Conservation (phyloP, 805 yeast genomes). For the Yarrowia alimentaria region DNA sequence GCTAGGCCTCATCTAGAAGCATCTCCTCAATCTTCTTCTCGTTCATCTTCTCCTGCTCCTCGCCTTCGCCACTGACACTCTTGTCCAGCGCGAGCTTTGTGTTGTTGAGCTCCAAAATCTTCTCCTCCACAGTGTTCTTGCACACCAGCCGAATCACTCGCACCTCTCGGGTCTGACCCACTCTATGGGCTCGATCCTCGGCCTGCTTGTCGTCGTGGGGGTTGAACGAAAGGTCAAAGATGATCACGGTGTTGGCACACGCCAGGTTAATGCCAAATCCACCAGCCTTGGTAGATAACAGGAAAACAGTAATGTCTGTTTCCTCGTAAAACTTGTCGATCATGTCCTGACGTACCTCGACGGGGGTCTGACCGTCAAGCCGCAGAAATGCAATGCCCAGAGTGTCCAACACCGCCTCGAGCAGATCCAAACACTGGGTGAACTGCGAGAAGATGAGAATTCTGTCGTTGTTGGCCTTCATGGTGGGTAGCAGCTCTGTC, state of each 20-base stretch:
- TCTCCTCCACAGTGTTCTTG: slow-evolving; percentile 80
- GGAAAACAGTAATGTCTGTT: slow-evolving; percentile 74
- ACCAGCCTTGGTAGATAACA: slow-evolving; percentile 94
- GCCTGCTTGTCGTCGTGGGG: slow-evolving; percentile 99
- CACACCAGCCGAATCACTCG: slow-evolving; percentile 72
- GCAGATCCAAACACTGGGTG: slow-evolving; percentile 85
- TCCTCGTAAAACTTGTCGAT: slow-evolving; percentile 89
- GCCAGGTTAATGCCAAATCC: slow-evolving; percentile 97
- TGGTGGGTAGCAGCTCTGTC: slow-evolving; percentile 54
- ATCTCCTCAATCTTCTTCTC: slow-evolving; percentile 24
- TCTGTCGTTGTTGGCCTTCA: slow-evolving; percentile 59
- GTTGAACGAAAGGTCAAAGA: slow-evolving; percentile 91
- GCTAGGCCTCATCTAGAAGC: slow-evolving; percentile 17
- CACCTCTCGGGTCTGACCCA: slow-evolving; percentile 88
- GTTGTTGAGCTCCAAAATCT: slow-evolving; percentile 78
- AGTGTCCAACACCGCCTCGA: slow-evolving; percentile 69
- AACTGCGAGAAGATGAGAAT: slow-evolving; percentile 84
- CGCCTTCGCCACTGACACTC: slow-evolving; percentile 43
- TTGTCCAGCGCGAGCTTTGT: slow-evolving; percentile 84
- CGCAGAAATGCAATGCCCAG: slow-evolving; percentile 71
- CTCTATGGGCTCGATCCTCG: slow-evolving; percentile 97
- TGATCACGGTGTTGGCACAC: slow-evolving; percentile 88
- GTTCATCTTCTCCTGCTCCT: slow-evolving; percentile 35
- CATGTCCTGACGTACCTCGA: slow-evolving; percentile 86
- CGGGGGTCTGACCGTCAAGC: slow-evolving; percentile 91